Conservation (phyloP, 371 early-diverging fungal species). For the Sporodiniella umbellata region DNA sequence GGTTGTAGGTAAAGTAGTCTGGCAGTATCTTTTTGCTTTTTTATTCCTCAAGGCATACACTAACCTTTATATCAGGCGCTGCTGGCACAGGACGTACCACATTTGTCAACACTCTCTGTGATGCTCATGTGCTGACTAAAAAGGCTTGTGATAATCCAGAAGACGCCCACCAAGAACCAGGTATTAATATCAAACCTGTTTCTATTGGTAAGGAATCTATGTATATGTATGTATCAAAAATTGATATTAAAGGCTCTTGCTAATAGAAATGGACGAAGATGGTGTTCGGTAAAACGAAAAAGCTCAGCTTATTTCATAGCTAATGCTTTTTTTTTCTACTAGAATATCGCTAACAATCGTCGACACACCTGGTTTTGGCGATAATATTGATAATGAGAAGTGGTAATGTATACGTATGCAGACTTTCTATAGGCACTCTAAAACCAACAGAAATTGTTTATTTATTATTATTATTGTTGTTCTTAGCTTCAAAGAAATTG, state of each 20-base stretch:
- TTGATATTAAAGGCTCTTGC: not conserved
- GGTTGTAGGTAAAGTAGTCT: too few relatives aligned
- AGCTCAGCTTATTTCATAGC: too few relatives aligned
- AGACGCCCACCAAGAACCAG: slow-evolving; percentile 89
- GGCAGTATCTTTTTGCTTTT: not conserved
- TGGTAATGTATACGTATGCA: slow-evolving; percentile 34
- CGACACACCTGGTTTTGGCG: slow-evolving; percentile 97
- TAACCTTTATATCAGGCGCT: slow-evolving; percentile 53
- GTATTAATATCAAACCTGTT: slow-evolving; percentile 83
- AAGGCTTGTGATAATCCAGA: slow-evolving; percentile 77
- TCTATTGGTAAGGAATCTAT: slow-evolving; percentile 49
- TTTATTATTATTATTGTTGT: too few relatives aligned
- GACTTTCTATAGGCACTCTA: not conserved
- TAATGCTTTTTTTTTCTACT: slow-evolving; percentile 4
- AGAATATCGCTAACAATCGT: slow-evolving; percentile 58
- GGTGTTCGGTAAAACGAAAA: slow-evolving; percentile 67
- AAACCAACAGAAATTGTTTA: too few relatives aligned
- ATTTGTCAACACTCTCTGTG: slow-evolving; percentile 97
- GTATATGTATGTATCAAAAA: slow-evolving; percentile 25
- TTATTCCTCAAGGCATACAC: too few relatives aligned
- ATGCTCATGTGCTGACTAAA: slow-evolving; percentile 66
- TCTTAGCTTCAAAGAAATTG: slow-evolving; percentile 74
- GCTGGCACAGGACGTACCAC: slow-evolving; percentile 98
- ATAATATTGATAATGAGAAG: slow-evolving; percentile 81
- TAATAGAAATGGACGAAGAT: slow-evolving; percentile 91